Evolutionary conservation across 768 basidiomycete genomes (phyloP), one percentile per base, ranked within the genome.

Genomic region (Inosperma sp.): DNA sequence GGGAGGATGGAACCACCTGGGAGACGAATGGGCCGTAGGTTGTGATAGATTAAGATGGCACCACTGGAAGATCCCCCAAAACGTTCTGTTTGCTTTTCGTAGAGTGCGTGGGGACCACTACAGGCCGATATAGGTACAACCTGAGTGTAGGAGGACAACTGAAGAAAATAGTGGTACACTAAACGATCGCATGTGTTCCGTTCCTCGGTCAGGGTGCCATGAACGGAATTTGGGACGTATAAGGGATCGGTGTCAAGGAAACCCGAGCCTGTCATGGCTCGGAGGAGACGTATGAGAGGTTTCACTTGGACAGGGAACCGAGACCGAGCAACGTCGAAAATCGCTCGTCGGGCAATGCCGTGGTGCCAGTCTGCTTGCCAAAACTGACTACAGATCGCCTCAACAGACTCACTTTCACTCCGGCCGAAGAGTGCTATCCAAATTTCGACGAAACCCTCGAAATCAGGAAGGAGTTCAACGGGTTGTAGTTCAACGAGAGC

Each of bases 371-470:
- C 91, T 2, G 71, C 74, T 47, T 82, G 75, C 92, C 93, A 97
- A 65, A 82, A 94, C 57, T 93, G 89, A 5, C 76, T 71, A 56
- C 85, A 87, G 52, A 95, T 82, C 3, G 79, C 80, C 9, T 78
- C 72, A 21, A 87, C 75, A 23, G 88, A 80, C 62, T 63, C 70
- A 65, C 71, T 82, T 56, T 81, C 84, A 57, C 86, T 88, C 21
- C 86, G 77, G 5, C 90, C 89, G 51, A 86, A 90, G 13, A 95
- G 71, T 0, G 83, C 79, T 44, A 86, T 78, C 86, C 89, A 91
- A 7, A 87, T 80, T 47, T 89, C 81, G 31, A 88, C 72, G 6
- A 93, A 72, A 2, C 69, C 72, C 10, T 85, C 80, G 54, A 88
- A 87, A 52, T 89, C 82, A 0, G 84, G 81, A 27, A 94, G 79